Conservation (phyloP, 495 filamentous ascomycete genomes). For the Neurospora sublineolata region DNA sequence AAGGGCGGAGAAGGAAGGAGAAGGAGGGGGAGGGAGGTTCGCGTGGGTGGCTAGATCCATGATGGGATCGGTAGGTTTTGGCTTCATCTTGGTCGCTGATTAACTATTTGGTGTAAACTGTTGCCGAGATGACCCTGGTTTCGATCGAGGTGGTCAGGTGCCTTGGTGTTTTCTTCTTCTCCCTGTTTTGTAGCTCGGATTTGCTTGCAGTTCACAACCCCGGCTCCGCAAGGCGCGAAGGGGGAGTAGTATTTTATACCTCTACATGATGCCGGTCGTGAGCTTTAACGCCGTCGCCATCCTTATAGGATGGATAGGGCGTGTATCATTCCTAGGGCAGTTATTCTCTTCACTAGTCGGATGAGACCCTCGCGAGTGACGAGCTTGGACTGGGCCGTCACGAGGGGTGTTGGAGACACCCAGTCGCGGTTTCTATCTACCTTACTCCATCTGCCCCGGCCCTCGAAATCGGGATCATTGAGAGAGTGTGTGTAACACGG, state of each 20-base stretch:
- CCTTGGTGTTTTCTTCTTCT: not conserved
- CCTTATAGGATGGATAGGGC: fast-evolving
- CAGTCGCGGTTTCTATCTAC: not conserved
- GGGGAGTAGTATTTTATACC: not conserved
- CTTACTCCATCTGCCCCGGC: not conserved
- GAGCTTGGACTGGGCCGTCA: not conserved
- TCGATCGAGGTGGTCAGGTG: not conserved
- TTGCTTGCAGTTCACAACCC: not conserved
- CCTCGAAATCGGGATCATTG: not conserved
- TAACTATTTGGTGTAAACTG: too few species aligned
- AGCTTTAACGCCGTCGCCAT: not conserved
- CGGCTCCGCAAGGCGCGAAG: fast-evolving
- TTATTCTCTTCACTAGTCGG: not conserved
- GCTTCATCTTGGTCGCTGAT: not conserved
- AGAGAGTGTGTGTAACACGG: not conserved
- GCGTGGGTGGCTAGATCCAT: not conserved
- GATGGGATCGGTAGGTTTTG: not conserved
- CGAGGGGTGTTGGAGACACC: too few species aligned
- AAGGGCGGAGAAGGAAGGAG: not conserved
- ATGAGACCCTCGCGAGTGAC: not conserved
- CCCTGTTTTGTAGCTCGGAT: not conserved
- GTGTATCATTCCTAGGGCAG: not conserved
- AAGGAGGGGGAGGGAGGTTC: not conserved
- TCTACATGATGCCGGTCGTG: not conserved
- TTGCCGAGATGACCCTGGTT: too few species aligned